Evolutionary conservation across 805 yeast species (phyloP).

Genomic region (Candida nemodendra): DNA sequence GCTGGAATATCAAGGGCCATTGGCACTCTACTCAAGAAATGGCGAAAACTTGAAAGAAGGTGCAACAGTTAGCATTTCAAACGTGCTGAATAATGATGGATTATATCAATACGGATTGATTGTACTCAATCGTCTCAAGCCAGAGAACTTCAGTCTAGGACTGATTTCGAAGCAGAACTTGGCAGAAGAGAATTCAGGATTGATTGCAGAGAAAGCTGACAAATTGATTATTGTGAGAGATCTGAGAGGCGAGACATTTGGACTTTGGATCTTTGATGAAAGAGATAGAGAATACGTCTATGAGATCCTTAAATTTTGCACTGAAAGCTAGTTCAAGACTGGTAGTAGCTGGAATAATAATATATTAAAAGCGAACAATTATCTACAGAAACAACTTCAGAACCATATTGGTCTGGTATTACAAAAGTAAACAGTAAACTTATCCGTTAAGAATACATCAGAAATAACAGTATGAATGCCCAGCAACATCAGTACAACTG

Average conservation of each 20-base stretch:
- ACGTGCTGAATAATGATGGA: constrained; percentile 38
- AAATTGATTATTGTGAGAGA: constrained; percentile 69
- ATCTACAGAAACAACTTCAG: not conserved
- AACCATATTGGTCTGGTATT: too few relatives aligned
- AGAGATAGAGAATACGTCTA: constrained; percentile 61
- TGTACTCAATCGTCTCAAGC: constrained; percentile 63
- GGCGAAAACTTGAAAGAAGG: constrained; percentile 5
- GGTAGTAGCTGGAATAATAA: too few relatives aligned
- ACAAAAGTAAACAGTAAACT: not conserved
- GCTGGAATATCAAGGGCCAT: constrained; percentile 65
- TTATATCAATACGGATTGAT: constrained; percentile 65
- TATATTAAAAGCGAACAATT: not conserved
- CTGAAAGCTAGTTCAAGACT: constrained; percentile 20
- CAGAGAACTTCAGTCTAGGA: constrained; percentile 73
- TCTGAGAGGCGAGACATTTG: constrained; percentile 67
- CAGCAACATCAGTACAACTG: too few relatives aligned
- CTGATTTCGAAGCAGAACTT: constrained; percentile 52
- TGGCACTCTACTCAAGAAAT: constrained; percentile 53
- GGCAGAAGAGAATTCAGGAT: constrained; percentile 35
- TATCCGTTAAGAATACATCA: too few relatives aligned
- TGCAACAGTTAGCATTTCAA: constrained; percentile 10
- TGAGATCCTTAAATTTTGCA: constrained; percentile 36
- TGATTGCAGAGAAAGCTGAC: constrained; percentile 68
- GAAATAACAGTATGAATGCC: too few relatives aligned
- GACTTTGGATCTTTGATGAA: constrained; percentile 74